Evolutionary conservation across 192 early-diverging fungal genomes (phyloP), one percentile per base, ranked within the genome.

Genomic region (Funneliformis mosseae): DNA sequence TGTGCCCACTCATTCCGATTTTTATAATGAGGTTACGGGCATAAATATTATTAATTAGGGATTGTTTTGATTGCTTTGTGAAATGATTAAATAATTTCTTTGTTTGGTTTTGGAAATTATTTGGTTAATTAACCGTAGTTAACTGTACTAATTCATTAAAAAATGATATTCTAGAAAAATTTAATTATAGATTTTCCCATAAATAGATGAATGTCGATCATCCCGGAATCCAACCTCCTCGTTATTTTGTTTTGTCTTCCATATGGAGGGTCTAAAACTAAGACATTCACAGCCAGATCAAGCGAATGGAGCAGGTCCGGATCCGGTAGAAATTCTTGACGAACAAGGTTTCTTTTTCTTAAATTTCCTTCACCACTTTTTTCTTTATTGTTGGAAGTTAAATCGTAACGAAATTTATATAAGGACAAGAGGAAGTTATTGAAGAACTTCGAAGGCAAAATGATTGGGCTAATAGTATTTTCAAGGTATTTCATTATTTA

Each of bases 401-500:
- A 48, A 55, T 21, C 18, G 4, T 55, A 18, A 5, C 18, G 8
- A 16, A 55, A 55, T 55, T 18, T 55, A 21, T 33, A 41, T 33
- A 41, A 74, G 73, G 55, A 59, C 73, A 74, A 8, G 73, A 74
- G 0, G 0, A 74, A 5, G 4, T 74, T 8, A 74, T 74, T 55
- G 73, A 48, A 25, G 43, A 48, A 27, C 27, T 74, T 27, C 25
- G 50, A 25, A 14, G 16, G 14, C 23, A 74, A 27, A 74, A 74
- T 74, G 73, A 74, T 8, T 25, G 73, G 55, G 73, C 50, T 11
- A 74, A 74, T 59, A 59, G 25, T 39, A 33, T 74, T 39, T 74
- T 74, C 50, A 74, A 59, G 73, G 73, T 74, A n/a, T 33, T 25
- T 48, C 33, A 16, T 74, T 16, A 33, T 74, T 8, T 27, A 5